phyloP scores from a whole-genome alignment of 176 grass and related monocot genomes.

The Thalia dealbata region DNA sequence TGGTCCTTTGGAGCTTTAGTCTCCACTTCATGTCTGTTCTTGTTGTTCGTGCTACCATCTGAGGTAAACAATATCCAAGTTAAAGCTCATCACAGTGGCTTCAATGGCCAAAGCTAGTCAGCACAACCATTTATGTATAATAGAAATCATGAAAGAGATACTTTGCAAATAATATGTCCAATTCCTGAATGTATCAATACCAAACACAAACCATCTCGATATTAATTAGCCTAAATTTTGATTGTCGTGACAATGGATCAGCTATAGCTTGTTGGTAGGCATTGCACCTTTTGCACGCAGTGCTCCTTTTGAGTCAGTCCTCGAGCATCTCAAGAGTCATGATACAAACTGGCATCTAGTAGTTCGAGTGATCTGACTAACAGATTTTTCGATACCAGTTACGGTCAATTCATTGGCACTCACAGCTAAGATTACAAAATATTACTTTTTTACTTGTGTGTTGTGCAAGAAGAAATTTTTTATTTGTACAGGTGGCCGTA shows the following conservation, averaged over 20 bases:
- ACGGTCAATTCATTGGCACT: background rate
- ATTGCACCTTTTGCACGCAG: background rate
- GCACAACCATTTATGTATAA: too few species aligned
- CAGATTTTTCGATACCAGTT: background rate
- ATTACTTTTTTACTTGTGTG: background rate
- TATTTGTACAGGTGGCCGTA: background rate
- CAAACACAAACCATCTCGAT: background rate
- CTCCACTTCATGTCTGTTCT: background rate
- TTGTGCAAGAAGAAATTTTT: background rate
- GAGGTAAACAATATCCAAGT: background rate
- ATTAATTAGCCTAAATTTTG: background rate
- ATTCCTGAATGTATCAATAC: background rate
- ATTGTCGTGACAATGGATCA: background rate
- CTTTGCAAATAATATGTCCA: too few species aligned
- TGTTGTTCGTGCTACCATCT: background rate
- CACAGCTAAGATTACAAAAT: background rate
- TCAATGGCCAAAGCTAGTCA: background rate
- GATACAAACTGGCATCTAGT: background rate
- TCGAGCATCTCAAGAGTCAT: background rate
- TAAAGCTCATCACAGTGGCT: background rate
- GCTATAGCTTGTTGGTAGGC: background rate
- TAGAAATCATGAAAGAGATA: too few species aligned
- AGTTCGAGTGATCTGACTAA: background rate
- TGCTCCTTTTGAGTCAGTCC: background rate
- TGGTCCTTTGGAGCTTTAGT: background rate